Base-by-base conservation (phyloP, 2,329 filamentous ascomycete genomes). In the Atkinsonella texensis region DNA sequence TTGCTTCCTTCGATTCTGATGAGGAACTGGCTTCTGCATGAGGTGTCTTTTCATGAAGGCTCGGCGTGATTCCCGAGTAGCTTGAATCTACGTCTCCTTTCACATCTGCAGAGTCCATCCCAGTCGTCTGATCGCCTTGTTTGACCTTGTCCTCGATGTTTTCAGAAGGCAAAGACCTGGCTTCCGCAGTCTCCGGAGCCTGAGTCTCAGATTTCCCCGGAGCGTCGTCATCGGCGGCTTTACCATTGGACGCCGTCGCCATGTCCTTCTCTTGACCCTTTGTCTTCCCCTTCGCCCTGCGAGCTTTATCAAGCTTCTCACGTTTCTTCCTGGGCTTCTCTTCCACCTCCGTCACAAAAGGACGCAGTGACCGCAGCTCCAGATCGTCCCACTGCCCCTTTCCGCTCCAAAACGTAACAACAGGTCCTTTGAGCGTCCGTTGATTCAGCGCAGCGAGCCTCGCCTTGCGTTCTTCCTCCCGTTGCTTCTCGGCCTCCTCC, bases 321-420 rank as follows among this genome's bases (percentile, higher is more conserved):
- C 73, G 68, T 63, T 81, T 83, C 65, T 74, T 72, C 63, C 82
- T 83, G 57, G 74, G 72, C 60, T 78, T 80, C 62, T 83, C 79
- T 60, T 83, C 79, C 54, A 83, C 75, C 55, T 83, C 75, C 2
- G 74, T 75, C 39, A 84, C 75, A 55, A 77, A 74, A 58, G 79
- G 83, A 41, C 87, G 87, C 40, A 89, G 77, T 55, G 80, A 77
- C 62, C 80, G 83, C 62, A 90, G 72, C 63, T 84, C 86, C 23
- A 85, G 85, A 60, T 88, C 84, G 51, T 84, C 76, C 78, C 88
- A 91, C 59, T 87, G 81, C 35, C 87, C 87, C 56, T 88, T 79
- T n/a, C 91, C 93, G 66, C 90, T 97, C 85, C 90, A 96, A 66
- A 87, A 91, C 2, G 87, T 88, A 42, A 96, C 83, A 11, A 96